Evolutionary conservation across 371 early-diverging fungal species (phyloP).

Genomic region (Blakeslea trispora): DNA sequence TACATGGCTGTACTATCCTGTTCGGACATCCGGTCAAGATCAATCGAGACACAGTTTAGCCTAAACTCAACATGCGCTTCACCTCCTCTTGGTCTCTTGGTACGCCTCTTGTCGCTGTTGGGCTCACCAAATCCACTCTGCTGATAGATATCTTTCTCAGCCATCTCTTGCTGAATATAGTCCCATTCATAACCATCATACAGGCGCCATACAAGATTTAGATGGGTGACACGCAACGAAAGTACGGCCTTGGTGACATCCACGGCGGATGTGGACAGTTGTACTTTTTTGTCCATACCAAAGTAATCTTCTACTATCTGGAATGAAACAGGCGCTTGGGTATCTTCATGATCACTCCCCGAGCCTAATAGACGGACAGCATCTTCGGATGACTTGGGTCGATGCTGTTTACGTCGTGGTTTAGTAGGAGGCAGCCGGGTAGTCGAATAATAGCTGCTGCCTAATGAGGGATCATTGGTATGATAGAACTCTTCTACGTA

Average conservation of each 20-base stretch:
- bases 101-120: too few species aligned
- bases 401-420: constrained; percentile 31
- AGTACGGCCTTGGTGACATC: constrained; percentile 37
- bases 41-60: constrained; percentile 51
- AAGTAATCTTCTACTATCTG: constrained; percentile 68
- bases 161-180: constrained; percentile 26
- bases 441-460: neutral
- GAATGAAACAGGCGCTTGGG: constrained; percentile 24
- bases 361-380: constrained; percentile 11
- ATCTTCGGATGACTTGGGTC: constrained; percentile 15
- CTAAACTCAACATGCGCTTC: constrained; percentile 59
- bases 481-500: constrained; percentile 59
- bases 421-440: constrained; percentile 25
- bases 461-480: neutral
- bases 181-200: constrained; percentile 68
- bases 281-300: constrained; percentile 32
- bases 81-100: constrained; percentile 5
- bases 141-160: constrained; percentile 3
- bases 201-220: constrained; percentile 63
- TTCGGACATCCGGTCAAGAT: constrained; percentile 59
- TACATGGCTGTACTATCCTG: constrained; percentile 51
- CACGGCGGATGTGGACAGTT: constrained; percentile 22
- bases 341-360: constrained; percentile 18
- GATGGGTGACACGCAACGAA: constrained; percentile 56
- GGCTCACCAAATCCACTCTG: constrained; percentile 16